Evolutionary conservation across 2,329 filamentous ascomycete genomes (phyloP).

Genomic region (Diaporthe sp.): DNA sequence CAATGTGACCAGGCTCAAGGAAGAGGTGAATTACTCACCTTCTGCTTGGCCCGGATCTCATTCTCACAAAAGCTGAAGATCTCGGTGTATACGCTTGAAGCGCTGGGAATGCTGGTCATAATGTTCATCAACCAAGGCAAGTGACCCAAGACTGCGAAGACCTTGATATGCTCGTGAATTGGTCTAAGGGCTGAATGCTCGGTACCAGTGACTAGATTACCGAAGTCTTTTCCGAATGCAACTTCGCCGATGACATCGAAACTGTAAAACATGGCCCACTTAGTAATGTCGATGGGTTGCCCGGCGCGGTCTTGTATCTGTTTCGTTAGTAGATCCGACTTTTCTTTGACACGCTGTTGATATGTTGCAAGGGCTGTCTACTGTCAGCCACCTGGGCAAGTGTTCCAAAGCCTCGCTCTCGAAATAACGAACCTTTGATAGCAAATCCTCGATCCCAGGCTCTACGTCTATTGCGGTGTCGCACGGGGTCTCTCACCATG

Average conservation of each 20-base stretch:
- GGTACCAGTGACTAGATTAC: slow-evolving; percentile 3
- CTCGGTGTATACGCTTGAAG: slow-evolving; percentile 7
- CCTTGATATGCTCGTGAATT: slow-evolving; percentile 22
- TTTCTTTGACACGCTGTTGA: background rate
- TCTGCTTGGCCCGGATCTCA: slow-evolving; percentile 17
- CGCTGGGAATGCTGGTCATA: background rate
- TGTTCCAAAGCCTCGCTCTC: no score
- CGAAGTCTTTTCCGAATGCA: slow-evolving; percentile 29
- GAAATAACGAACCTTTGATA: background rate
- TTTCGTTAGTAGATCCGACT: background rate
- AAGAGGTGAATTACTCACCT: background rate
- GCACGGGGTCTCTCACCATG: background rate
- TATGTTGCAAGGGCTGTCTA: background rate
- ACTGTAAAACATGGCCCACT: slow-evolving; percentile 27
- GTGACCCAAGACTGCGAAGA: background rate
- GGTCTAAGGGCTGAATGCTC: slow-evolving; percentile 26
- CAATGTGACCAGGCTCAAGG: background rate
- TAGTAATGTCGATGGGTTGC: background rate
- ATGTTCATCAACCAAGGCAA: slow-evolving; percentile 28
- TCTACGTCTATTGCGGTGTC: slow-evolving; percentile 6
- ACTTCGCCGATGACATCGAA: slow-evolving; percentile 17
- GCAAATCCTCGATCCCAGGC: slow-evolving; percentile 14
- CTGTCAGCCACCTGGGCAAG: background rate
- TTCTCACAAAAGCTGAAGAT: slow-evolving; percentile 3
- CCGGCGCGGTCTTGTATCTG: background rate